Base-by-base conservation (phyloP, 2,329 filamentous ascomycete genomes). In the Knufia petricola region DNA sequence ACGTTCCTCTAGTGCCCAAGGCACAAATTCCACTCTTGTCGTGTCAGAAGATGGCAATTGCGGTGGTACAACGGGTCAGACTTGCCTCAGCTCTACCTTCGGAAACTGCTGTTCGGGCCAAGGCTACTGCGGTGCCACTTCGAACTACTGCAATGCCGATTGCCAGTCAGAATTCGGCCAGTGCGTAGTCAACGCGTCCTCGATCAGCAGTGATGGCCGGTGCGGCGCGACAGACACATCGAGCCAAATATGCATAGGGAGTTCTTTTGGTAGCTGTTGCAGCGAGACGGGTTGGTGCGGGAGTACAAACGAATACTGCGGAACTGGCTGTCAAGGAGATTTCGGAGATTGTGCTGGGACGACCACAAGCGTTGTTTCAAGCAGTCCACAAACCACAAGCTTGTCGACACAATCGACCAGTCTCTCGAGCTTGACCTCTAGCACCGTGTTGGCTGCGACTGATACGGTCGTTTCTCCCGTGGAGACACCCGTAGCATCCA, bases 11-110 rank as follows among this genome's bases (percentile, higher is more conserved):
- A 7, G 4, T n/a, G 34, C 34, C 19, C 34, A 37, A 37, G 19
- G 15, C 19, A 15, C 34, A 6, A 37, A 37, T n/a, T n/a, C n/a
- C n/a, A 37, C 34, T n/a, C 41, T 45, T 12, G 13, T 17, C n/a
- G 23, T 45, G 20, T 45, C 41, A 4, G 20, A 32, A 9, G 26
- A 45, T 23, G 41, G 41, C 41, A 10, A 31, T 23, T 45, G 41
- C 26, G 41, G 41, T 23, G 26, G 21, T 23, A 31, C n/a, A 19
- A 19, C 26, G 10, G 9, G 20, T 23, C 41, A 45, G 23, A 45
- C 41, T 10, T 45, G 41, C 19, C 41, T 45, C 21, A 23, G 41
- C 20, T 45, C 41, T 23, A 10, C 41, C n/a, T 45, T 45, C 26
- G 41, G 41, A 6, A 15, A 45, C 41, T 30, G 41, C 41, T 45